Base-by-base conservation (phyloP, 2,329 filamentous ascomycete genomes). In the Aureobasidium namibiae region DNA sequence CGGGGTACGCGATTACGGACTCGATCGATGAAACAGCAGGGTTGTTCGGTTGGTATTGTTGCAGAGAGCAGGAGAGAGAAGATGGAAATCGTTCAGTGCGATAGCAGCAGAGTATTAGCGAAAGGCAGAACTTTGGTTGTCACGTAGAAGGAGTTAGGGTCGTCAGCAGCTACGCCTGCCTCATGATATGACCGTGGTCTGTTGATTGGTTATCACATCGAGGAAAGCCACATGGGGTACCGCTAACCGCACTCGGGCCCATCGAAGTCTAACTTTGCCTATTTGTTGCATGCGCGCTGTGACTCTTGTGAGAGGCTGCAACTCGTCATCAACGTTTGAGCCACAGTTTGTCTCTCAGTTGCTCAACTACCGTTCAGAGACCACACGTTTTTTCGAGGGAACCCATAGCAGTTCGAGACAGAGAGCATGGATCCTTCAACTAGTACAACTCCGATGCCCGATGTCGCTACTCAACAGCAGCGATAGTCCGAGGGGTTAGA, bases 1-100 rank as follows among this genome's bases (percentile, higher is more conserved):
- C 42, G 53, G 41, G 41, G 53, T 46, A 38, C 53, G 53, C 53
- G 53, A 57, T 57, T 36, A 24, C 42, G 53, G 53, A 57, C 53
- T 57, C 42, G 53, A 48, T 41, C 31, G 53, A 48, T 48, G 41
- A 57, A 46, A 57, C 53, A 39, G 42, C 53, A 41, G 39, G 31
- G 33, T 29, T 41, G n/a, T n/a, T 33, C 23, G 23, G 23, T 41
- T 33, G 36, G 36, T 42, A 33, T 29, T 53, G 49, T 53, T 53
- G 52, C 26, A 33, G 31, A 24, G 38, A 45, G 29, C 52, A 54
- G 18, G 39, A 33, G 31, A n/a, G 24, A 56, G 34, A 44, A 31
- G 52, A n/a, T 36, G 11, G 21, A 44, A 44, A 45, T 44, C 26
- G 29, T 45, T 45, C 38, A 45, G 39, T 45, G 52, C 39, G 39